Evolutionary conservation across 345 rosid species (phyloP), one percentile per base, ranked within the genome.

Genomic region (Carallia brachiata): DNA sequence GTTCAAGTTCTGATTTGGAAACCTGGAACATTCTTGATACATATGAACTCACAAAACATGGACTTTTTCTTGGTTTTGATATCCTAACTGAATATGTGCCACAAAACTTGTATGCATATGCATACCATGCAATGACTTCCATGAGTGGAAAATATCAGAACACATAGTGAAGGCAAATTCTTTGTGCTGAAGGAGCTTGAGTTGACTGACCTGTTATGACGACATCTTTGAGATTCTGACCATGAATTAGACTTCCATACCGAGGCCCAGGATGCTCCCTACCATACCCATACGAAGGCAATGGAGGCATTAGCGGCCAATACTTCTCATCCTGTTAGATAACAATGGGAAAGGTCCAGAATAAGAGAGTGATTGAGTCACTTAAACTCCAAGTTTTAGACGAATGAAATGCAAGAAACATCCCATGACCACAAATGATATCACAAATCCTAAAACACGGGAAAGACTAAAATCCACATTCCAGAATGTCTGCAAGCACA

Each of bases 221-320:
- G 54, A 86, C 77, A 82, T 84, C 90, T 77, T 77, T 84, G 77
- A 84, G 88, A 71, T 86, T 80, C 76, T 86, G 90, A 50, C 88
- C 88, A 64, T 86, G 88, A 61, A 86, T 80, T 67, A 84, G 81
- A 76, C 90, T 86, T 61, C 87, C 85, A 73, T 79, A 86, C n/a
- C 85, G 82, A 70, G 90, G 88, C 71, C 90, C 85, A 56, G 71
- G 71, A 78, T 84, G 88, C 79, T 86, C 88, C 68, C 90, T 82
- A 62, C 88, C 90, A 67, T 80, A 80, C 27, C 86, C 88, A 66
- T 84, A 86, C 18, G 90, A 84, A 61, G 90, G 90, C 75, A 86
- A 71, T 32, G 86, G 84, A 69, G 88, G 88, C 86, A 86, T 73
- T 55, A 86, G 68, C 0, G 85, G 85, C 90, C 88, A 86, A 56